Percentiles rank a stretch among this genome's conserved stretches.
Evolutionary conservation across 306 rosid species (phyloP).

Genomic region (Rubus idaeus): DNA sequence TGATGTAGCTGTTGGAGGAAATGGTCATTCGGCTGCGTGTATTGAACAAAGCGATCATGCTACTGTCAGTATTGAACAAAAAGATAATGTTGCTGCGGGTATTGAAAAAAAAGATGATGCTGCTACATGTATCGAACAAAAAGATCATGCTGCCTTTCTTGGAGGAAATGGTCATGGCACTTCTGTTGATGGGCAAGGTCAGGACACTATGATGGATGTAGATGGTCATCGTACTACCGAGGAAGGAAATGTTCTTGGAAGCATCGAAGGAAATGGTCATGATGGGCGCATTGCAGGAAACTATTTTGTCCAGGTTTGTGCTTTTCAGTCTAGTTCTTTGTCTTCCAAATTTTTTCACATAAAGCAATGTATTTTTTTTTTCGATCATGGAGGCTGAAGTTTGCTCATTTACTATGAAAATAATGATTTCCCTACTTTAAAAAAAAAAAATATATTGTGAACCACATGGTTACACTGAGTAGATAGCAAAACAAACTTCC

Average conservation of each 20-base stretch:
- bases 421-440: neutral
- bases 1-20: constrained; percentile 2
- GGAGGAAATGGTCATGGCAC: constrained; percentile 6
- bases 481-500: neutral
- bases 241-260: neutral
- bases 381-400: neutral
- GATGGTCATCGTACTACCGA: neutral
- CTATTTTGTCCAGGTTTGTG: constrained; percentile 36
- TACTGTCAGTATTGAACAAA: neutral
- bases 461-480: neutral
- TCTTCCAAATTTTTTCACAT: neutral
- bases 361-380: neutral
- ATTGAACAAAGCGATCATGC: neutral
- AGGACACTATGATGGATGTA: neutral
- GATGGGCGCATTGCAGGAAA: neutral
- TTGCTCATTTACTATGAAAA: neutral
- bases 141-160: neutral
- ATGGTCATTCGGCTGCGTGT: constrained; percentile 26
- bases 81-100: constrained; percentile 12
- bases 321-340: constrained; percentile 4
- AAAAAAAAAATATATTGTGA: too few relatives aligned
- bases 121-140: constrained; percentile 4
- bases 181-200: constrained; percentile 3
- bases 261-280: neutral
- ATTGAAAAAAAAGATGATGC: constrained; percentile 9